Evolutionary conservation across 306 rosid species (phyloP).

Genomic region (Cicer arietinum): DNA sequence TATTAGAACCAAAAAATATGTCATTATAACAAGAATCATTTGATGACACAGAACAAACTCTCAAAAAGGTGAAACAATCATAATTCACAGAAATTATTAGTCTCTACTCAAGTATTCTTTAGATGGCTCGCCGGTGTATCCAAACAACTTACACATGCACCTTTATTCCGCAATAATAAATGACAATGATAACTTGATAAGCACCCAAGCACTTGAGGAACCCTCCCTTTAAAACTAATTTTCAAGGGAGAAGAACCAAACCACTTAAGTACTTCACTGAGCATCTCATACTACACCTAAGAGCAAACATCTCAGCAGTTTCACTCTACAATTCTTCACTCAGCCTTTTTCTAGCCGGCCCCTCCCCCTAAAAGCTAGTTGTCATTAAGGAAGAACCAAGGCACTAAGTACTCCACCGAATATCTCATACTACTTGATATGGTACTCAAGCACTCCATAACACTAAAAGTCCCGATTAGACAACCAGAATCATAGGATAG

Average conservation of each 20-base stretch:
- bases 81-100: background rate
- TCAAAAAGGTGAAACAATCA: conserved; percentile 4
- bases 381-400: background rate
- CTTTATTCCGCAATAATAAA: conserved; percentile 27
- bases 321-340: background rate
- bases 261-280: too few relatives aligned
- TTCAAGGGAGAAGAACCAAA: background rate
- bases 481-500: background rate
- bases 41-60: conserved; percentile 26
- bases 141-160: background rate
- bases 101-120: conserved; percentile 20
- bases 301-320: background rate
- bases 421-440: background rate
- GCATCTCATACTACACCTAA: background rate
- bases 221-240: background rate
- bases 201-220: background rate
- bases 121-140: conserved; percentile 23
- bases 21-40: background rate
- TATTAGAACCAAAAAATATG: conserved; percentile 17
- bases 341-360: background rate
- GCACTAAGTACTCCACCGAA: background rate
- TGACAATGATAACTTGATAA: background rate
- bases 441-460: background rate
- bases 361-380: background rate
- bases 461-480: background rate